Evolutionary conservation across 2,329 filamentous ascomycete species (phyloP).

Genomic region (Cytospora paraplurivora): DNA sequence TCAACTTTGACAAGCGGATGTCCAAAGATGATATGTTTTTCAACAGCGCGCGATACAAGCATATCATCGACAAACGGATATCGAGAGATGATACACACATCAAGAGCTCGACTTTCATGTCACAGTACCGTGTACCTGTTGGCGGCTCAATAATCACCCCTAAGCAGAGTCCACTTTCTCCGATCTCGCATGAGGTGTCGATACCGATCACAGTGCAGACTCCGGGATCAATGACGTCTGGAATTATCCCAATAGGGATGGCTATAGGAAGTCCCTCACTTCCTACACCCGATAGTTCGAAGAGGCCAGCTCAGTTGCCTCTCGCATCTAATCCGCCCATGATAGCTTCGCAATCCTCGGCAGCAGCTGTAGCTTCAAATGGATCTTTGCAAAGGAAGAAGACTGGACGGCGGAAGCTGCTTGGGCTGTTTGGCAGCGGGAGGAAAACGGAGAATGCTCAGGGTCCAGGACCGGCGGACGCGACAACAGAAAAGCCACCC

Average conservation of each 20-base stretch:
- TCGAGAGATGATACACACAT: slow-evolving; percentile 48
- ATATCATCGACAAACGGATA: slow-evolving; percentile 42
- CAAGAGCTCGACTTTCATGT: slow-evolving; percentile 36
- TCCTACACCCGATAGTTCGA: slow-evolving; percentile 37
- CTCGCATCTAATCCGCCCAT: slow-evolving; percentile 27
- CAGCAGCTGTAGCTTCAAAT: slow-evolving; percentile 7
- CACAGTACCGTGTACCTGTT: slow-evolving; percentile 44
- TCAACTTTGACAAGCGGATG: slow-evolving; percentile 45
- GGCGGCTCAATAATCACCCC: slow-evolving; percentile 47
- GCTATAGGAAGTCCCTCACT: slow-evolving; percentile 71
- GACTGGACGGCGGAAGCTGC: slow-evolving; percentile 61
- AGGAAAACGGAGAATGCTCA: slow-evolving; percentile 43
- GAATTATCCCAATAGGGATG: slow-evolving; percentile 66
- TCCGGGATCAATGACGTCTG: slow-evolving; percentile 47
- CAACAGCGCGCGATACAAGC: slow-evolving; percentile 30
- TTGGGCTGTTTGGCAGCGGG: slow-evolving; percentile 51
- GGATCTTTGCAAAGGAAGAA: slow-evolving; percentile 47
- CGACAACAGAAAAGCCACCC: slow-evolving; percentile 27
- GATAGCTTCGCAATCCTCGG: slow-evolving; percentile 23
- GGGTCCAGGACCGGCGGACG: slow-evolving; percentile 30
- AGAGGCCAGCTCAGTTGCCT: slow-evolving; percentile 34
- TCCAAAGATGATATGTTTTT: slow-evolving; percentile 49
- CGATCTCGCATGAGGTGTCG: slow-evolving; percentile 37
- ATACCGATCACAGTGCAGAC: slow-evolving; percentile 45
- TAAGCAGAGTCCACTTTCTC: slow-evolving; percentile 43